These are phyloP conservation scores for Phytomonas francai DNA, from an alignment of 208 protist species.

Conservation along the genomic window DNA sequence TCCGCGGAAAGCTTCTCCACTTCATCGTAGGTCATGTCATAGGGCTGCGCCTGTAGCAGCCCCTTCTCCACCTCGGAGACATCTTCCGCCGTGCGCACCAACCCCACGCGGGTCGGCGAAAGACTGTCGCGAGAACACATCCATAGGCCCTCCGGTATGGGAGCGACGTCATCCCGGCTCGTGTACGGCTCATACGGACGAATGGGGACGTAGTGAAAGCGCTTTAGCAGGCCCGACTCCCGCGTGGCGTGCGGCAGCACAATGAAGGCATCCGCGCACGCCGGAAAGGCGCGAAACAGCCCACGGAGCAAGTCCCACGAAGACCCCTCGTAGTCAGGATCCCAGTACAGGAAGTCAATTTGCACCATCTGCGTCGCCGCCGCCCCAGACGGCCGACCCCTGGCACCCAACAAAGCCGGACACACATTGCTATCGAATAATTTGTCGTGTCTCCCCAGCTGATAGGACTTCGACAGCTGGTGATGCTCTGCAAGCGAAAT, in stretches of 20 bases:
- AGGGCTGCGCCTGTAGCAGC: not conserved
- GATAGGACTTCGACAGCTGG: conserved; percentile 53
- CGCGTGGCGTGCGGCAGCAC: conserved; percentile 54
- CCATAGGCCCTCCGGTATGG: conserved; percentile 71
- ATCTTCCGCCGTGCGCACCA: not conserved
- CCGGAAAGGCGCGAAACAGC: conserved; percentile 73
- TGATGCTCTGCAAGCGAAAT: conserved; percentile 52
- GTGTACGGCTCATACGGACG: conserved; percentile 77
- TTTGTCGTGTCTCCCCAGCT: conserved; percentile 26
- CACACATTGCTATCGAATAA: not conserved
- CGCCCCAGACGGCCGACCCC: not conserved
- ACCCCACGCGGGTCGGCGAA: not conserved
- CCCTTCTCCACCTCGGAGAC: not conserved
- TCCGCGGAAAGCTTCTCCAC: not conserved
- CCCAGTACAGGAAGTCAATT: conserved; percentile 84
- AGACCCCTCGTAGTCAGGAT: conserved; percentile 53
- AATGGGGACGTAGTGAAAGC: conserved; percentile 74
- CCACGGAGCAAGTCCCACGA: conserved; percentile 54
- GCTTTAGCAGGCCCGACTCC: conserved; percentile 64
- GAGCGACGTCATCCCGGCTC: conserved; percentile 39
- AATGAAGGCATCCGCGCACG: conserved; percentile 63
- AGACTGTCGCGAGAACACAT: conserved; percentile 33
- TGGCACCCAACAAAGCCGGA: not conserved
- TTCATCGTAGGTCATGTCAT: not conserved
- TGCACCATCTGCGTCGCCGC: conserved; percentile 7